Percentiles rank a stretch among this genome's conserved stretches.
phyloP scores from a whole-genome alignment of 2,329 filamentous ascomycete species.

The Pseudogymnoascus sp. region DNA sequence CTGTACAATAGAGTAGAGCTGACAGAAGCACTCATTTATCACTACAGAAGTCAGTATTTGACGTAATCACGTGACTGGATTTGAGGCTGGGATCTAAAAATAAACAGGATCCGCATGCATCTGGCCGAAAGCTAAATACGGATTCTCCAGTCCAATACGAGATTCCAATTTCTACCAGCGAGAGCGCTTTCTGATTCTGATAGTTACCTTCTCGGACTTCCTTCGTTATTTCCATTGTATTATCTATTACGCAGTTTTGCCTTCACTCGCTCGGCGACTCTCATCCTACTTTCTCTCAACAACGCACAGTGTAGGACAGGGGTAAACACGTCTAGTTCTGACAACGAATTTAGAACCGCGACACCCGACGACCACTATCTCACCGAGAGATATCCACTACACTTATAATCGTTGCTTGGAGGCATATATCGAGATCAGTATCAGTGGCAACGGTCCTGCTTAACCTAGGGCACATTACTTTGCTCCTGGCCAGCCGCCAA shows the following conservation, averaged over 20 bases:
- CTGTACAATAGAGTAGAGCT: background rate
- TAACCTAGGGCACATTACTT: background rate
- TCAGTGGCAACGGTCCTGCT: background rate
- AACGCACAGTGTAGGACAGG: slow-evolving; percentile 6
- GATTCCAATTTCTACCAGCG: background rate
- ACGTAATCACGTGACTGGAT: background rate
- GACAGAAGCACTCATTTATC: background rate
- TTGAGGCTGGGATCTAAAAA: slow-evolving; percentile 8
- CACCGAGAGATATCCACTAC: background rate
- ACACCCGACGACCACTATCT: background rate
- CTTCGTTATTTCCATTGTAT: slow-evolving; percentile 1
- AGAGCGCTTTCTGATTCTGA: background rate
- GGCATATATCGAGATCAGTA: background rate
- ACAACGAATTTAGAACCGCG: background rate
- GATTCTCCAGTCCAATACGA: slow-evolving; percentile 1
- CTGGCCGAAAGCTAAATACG: slow-evolving; percentile 3
- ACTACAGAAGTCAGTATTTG: background rate
- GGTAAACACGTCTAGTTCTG: slow-evolving; percentile 2
- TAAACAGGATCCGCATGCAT: slow-evolving; percentile 7
- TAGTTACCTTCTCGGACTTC: background rate
- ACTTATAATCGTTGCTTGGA: background rate
- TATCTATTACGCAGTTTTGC: slow-evolving; percentile 4
- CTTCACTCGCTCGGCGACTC: slow-evolving; percentile 13
- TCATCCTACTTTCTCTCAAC: background rate
- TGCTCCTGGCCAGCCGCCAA: background rate